Evolutionary conservation across 2,329 filamentous ascomycete genomes (phyloP), one percentile per base, ranked within the genome.

Genomic region (Nothophaeocryptopus gaeumannii): DNA sequence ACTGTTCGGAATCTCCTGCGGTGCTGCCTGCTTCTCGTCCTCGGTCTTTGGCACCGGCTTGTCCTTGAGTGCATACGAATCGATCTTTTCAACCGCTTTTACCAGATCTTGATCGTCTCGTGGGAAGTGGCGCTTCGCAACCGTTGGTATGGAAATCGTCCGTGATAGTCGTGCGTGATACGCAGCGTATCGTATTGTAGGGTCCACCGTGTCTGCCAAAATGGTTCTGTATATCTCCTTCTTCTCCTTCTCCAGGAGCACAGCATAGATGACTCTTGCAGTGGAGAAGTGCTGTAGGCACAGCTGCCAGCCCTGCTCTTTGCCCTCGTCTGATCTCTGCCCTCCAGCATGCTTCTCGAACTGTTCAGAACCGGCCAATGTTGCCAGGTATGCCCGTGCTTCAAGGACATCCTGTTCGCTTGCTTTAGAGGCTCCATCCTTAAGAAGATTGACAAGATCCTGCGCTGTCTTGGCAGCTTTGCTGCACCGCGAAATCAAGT

Each of bases 111-210:
- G 64, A 53, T 89, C 79, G 16, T 82, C 79, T 9, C 75, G 74
- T 1, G 88, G 85, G 60, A 97, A 96, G 53, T 85, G 84, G 58
- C 86, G 85, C 60, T 84, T 84, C 2, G 89, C 87, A 56, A 97
- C 87, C 7, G 83, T 81, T 0, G 86, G 79, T 41, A 96, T 85
- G 2, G 91, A 85, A 46, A 90, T 81, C 2, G 90, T 96, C 37
- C 93, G 84, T 0, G 92, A 88, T 30, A 95, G 81, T 67, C 92
- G 87, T 67, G 90, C 79, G 70, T 96, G 90, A 68, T 97, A 97
- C 13, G 93, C 90, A 32, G 91, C 91, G 69, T 95, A 97, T 56
- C 92, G 85, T 63, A 99, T 88, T 55, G 90, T 95, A 2, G 91
- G 91, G 67, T 99, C 93, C 54, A 96, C 85, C 4, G 88, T 95